Evolutionary conservation across 129 eudicot genomes (phyloP).

Genomic region (Oenanthe sinensis): DNA sequence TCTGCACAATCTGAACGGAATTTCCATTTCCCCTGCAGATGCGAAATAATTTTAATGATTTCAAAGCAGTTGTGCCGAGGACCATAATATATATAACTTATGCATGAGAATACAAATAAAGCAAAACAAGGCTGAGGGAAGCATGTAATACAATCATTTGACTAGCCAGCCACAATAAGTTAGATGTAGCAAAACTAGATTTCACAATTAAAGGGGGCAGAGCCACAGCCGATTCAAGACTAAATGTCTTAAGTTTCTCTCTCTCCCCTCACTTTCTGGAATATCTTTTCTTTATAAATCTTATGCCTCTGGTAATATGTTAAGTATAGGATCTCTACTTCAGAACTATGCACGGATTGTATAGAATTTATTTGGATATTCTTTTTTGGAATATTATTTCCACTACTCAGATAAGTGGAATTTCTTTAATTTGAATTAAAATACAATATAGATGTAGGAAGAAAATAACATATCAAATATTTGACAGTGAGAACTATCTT

Average conservation of each 20-base stretch:
- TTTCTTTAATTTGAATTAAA: too few species aligned
- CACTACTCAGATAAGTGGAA: not conserved
- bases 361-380: not conserved
- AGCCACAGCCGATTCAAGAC: too few species aligned
- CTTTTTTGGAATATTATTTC: too few species aligned
- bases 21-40: constrained; percentile 69
- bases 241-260: too few species aligned
- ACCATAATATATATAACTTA: not conserved
- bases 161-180: not conserved
- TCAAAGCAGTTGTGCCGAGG: not conserved
- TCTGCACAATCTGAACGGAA: constrained; percentile 83
- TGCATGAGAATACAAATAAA: not conserved
- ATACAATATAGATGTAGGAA: too few species aligned
- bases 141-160: not conserved
- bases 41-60: not conserved
- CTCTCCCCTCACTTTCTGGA: too few species aligned
- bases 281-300: not conserved
- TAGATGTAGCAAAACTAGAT: not conserved
- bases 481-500: too few species aligned
- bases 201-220: too few species aligned
- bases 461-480: too few species aligned
- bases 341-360: not conserved
- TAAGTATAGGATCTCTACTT: not conserved
- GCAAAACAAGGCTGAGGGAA: not conserved
- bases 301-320: too few species aligned